phyloP scores from a whole-genome alignment of 2,329 filamentous ascomycete genomes.

The Shiraia sp. region DNA sequence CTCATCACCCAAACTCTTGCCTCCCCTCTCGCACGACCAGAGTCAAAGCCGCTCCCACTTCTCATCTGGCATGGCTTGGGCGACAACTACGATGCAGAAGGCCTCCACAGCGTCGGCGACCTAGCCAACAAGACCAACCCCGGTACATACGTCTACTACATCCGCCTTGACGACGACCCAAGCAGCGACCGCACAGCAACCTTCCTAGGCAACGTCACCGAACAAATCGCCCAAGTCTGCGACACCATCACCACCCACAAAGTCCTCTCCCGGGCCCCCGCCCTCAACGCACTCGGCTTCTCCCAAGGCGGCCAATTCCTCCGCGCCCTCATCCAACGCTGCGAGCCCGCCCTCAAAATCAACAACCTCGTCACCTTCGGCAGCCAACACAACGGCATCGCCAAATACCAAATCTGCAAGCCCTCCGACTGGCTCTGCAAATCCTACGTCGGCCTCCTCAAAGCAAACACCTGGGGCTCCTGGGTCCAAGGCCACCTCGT shows the following conservation, averaged over 20 bases:
- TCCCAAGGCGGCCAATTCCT: slow-evolving; percentile 96
- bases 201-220: slow-evolving; percentile 87
- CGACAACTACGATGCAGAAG: slow-evolving; percentile 76
- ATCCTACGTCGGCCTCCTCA: slow-evolving; percentile 75
- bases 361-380: slow-evolving; percentile 85
- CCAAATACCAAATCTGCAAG: slow-evolving; percentile 75
- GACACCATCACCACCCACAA: slow-evolving; percentile 73
- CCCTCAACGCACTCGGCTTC: slow-evolving; percentile 90
- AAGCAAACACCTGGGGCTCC: slow-evolving; percentile 76
- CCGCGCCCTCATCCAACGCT: slow-evolving; percentile 86
- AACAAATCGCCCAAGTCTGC: slow-evolving; percentile 78
- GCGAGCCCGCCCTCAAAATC: slow-evolving; percentile 71
- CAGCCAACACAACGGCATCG: slow-evolving; percentile 90
- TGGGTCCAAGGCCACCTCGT: slow-evolving; percentile 81
- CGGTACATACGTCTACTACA: slow-evolving; percentile 80
- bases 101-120: slow-evolving; percentile 70
- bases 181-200: slow-evolving; percentile 76
- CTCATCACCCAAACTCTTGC: slow-evolving; percentile 18
- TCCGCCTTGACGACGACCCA: slow-evolving; percentile 70
- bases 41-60: slow-evolving; percentile 66
- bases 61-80: slow-evolving; percentile 92
- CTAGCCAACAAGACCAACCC: slow-evolving; percentile 75
- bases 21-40: slow-evolving; percentile 11
- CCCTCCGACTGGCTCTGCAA: slow-evolving; percentile 78
- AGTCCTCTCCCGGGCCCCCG: slow-evolving; percentile 79